Conservation (phyloP, 495 filamentous ascomycete genomes). For the Pseudevernia furfuracea region DNA sequence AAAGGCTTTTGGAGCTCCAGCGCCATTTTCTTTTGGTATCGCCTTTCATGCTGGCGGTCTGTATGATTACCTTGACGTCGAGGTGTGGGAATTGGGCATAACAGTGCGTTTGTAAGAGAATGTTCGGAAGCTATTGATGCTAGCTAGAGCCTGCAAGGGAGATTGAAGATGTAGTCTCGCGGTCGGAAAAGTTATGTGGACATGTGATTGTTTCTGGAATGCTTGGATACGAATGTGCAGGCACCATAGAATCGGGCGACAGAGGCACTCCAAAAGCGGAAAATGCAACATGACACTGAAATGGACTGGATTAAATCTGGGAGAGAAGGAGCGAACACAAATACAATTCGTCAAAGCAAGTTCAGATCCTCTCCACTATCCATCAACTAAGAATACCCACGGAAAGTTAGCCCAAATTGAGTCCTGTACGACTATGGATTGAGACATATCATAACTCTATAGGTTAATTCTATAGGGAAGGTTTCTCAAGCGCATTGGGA, state of each 20-base stretch:
- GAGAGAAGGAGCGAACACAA: neutral
- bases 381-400: neutral
- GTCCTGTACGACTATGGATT: neutral
- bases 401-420: neutral
- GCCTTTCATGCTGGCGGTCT: constrained; percentile 5
- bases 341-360: neutral
- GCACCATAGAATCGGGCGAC: constrained; percentile 1
- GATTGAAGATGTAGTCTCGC: neutral
- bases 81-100: neutral
- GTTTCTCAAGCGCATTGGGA: constrained; percentile 1
- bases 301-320: neutral
- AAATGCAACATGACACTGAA: neutral
- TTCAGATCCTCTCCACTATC: neutral
- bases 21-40: constrained; percentile 25
- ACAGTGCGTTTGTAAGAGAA: neutral
- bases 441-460: neutral
- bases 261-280: neutral
- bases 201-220: neutral
- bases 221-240: neutral
- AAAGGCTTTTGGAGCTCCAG: constrained; percentile 23
- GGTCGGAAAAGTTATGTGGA: neutral
- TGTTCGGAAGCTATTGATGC: neutral
- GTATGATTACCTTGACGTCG: neutral
- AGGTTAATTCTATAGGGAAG: constrained; percentile 8
- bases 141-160: neutral